Base-by-base conservation (phyloP, 768 basidiomycete species). In the Lactarius hengduanensis region DNA sequence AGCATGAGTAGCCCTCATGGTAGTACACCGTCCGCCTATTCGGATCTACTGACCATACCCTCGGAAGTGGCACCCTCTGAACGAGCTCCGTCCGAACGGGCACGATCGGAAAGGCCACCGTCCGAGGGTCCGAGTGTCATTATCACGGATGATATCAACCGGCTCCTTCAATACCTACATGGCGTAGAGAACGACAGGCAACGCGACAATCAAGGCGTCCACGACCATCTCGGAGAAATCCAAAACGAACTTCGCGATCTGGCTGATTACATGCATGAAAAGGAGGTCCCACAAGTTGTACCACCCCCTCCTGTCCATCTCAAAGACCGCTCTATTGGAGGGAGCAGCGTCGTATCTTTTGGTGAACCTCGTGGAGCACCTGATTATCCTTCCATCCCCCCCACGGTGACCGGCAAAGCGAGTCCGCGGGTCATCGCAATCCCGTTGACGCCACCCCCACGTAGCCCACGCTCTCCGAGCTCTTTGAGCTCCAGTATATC, bases 171-270 rank as follows among this genome's bases (percentile, higher is more conserved):
- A 45, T 79, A 81, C 62, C 74, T 88, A 11, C 85, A 90, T 60
- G 87, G 91, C 61, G 72, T 93, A 15, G 86, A 93, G 70, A 78
- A 82, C 38, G 78, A 80, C 20, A 79, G 90, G 61, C 87, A 85
- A 0, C 79, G 83, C 3, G 90, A 95, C 69, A 83, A 81, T 36
- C 80, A 83, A 32, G 87, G 87, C 18, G 73, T 95, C 9, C 80
- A 82, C 0, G 85, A 84, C 56, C 87, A 90, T 72, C 80, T 96
- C 4, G 83, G 83, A 61, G 83, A 86, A 0, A 84, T 97, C 45
- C 83, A 89, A 64, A 80, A 87, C 43, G 87, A 91, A 69, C 77
- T 96, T 3, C 80, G 80, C 15, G 84, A 87, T 55, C 79, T 95
- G 15, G 70, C 59, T 1, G 68, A 69, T 80, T 79, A 20, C 64